Base-by-base conservation (phyloP, 140 eudicot species). In the Cichorium intybus region DNA sequence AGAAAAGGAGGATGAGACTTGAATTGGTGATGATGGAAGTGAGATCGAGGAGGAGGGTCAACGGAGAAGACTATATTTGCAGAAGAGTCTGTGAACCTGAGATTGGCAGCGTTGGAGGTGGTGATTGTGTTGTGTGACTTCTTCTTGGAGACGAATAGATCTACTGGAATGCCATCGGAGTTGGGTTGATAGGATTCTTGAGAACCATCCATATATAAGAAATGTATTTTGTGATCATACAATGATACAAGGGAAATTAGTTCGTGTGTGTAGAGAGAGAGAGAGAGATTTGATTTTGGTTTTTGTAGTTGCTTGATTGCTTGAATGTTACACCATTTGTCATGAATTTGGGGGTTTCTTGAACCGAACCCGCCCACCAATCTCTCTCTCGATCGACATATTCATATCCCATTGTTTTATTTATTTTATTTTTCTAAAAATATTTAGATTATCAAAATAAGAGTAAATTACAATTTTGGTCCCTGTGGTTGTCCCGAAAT, bases 131-230 rank as follows among this genome's bases (percentile, higher is more conserved):
- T 72, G 21, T 18, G 60, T 7, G 16, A 16, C 9, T 39, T 41
- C 60, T 82, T 76, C 79, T 82, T 82, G 2, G 85, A 74, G 0
- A 82, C 80, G 54, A 86, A 86, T n/a, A 82, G 81, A 78, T 86
- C 95, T 31, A 68, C 22, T 2, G 89, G 87, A 43, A 86, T 78
- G 34, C 56, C 72, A 47, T 74, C 68, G n/a, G 79, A 57, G 39
- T 74, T 46, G 3, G 79, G 61, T 24, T 73, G n/a, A 29, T 64
- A 71, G 20, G 20, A 24, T 53, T 10, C 51, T 10, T 58, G 24
- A 34, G 16, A 18, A 59, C 4, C 3, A 60, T 39, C 66, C 66
- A 60, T 60, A 8, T 15, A 27, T 53, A 21, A 16, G n/a, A 4
- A 5, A 4, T 37, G n/a, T 10, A 37, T 10, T 37, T 37, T 11